A percentile compares a stretch with the other conserved stretches of the same genome.
These are phyloP conservation scores for Poterioochromonas sp. DNA, from an alignment of 352 stramenopile species.

Conservation along the genomic window DNA sequence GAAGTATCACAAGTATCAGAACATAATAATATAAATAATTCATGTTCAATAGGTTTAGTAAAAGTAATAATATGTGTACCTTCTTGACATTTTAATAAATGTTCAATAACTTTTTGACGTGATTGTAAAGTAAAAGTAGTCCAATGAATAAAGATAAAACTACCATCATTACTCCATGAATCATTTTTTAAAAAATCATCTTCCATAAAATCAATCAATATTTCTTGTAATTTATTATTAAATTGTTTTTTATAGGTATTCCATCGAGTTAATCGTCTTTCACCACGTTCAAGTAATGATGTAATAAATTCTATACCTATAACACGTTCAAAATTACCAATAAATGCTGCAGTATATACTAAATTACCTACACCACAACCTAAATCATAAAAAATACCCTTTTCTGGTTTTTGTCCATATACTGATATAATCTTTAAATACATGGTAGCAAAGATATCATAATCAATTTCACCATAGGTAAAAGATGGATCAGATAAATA, in stretches of 20 bases:
- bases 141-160: slow-evolving; percentile 31
- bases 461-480: slow-evolving; percentile 24
- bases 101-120: background rate
- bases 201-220: background rate
- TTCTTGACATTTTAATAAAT: background rate
- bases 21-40: background rate
- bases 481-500: background rate
- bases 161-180: slow-evolving; percentile 5
- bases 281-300: slow-evolving; percentile 11
- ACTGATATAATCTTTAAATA: slow-evolving; percentile 7
- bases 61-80: slow-evolving; percentile 22
- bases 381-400: slow-evolving; percentile 31
- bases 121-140: background rate
- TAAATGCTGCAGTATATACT: slow-evolving; percentile 29
- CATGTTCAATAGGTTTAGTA: slow-evolving; percentile 1
- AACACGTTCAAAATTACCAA: slow-evolving; percentile 2
- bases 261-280: background rate
- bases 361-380: slow-evolving; percentile 20
- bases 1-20: slow-evolving; percentile 6
- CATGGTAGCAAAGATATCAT: slow-evolving; percentile 28
- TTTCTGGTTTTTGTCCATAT: background rate
- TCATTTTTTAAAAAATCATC: slow-evolving; percentile 23
- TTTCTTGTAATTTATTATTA: background rate
- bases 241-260: background rate
- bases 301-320: slow-evolving; percentile 17